Percentiles rank a stretch among this genome's conserved stretches.
Conservation (phyloP, 352 stramenopile genomes). For the Phytophthora pisi region DNA sequence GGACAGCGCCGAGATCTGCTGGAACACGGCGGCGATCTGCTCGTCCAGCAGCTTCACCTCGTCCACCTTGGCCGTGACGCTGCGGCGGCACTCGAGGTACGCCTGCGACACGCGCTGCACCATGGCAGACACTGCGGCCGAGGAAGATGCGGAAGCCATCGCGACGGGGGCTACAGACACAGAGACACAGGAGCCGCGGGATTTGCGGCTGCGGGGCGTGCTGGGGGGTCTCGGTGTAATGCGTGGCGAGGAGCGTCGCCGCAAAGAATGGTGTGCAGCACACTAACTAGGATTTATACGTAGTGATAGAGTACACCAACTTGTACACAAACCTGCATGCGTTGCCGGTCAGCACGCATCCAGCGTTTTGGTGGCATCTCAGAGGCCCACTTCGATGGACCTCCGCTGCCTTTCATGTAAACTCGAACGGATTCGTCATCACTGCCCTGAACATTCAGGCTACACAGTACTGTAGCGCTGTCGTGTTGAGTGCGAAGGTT, state of each 20-base stretch:
- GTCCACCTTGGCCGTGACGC: slow-evolving; percentile 79
- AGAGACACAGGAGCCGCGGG: slow-evolving; percentile 14
- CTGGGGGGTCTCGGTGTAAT: slow-evolving; percentile 28
- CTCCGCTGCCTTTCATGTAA: slow-evolving; percentile 2
- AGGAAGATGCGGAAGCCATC: slow-evolving; percentile 62
- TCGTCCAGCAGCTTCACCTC: slow-evolving; percentile 75
- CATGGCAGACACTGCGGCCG: slow-evolving; percentile 59
- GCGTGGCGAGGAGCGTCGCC: slow-evolving; percentile 26
- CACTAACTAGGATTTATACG: slow-evolving; percentile 1
- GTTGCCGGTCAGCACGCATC: background rate
- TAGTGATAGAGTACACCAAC: background rate
- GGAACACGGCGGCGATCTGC: slow-evolving; percentile 76
- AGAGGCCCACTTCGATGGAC: background rate
- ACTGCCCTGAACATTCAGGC: slow-evolving; percentile 9
- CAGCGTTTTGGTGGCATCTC: background rate
- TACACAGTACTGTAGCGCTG: background rate
- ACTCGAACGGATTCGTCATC: slow-evolving; percentile 7
- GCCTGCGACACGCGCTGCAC: slow-evolving; percentile 81
- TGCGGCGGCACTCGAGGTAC: slow-evolving; percentile 83
- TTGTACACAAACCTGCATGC: background rate
- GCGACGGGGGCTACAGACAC: slow-evolving; percentile 1
- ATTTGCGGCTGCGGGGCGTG: slow-evolving; percentile 17
- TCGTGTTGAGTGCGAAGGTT: background rate
- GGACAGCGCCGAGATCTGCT: slow-evolving; percentile 65
- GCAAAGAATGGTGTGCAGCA: slow-evolving; percentile 6